Evolutionary conservation across 805 yeast species (phyloP), one percentile per base, ranked within the genome.

Genomic region (Tetrapisispora taiwanensis): DNA sequence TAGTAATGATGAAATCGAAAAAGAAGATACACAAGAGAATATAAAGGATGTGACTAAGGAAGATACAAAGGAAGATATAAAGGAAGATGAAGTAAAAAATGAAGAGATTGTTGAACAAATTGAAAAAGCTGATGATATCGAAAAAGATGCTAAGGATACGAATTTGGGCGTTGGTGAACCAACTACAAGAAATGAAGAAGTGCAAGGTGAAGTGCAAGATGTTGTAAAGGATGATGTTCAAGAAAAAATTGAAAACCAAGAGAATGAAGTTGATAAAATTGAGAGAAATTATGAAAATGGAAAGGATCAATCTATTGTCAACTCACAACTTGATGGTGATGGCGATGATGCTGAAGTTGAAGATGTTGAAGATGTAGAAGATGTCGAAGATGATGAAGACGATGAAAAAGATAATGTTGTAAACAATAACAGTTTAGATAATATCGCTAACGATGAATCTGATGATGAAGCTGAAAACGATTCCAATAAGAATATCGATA

Each of bases 261-360:
- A 17, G 3, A 9, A 18, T 52, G 52, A 33, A 41, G 53, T 47
- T 26, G 30, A 38, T 6, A 52, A 41, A 19, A 54, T 45, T 36
- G 52, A 47, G 15, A 44, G 43, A 30, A 61, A 55, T 28, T 41
- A 40, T 3, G 60, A 53, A 24, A 37, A 30, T 58, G 36, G 18
- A 10, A 51, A 38, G 30, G 44, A 3, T 50, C 50, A 30, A 22
- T 8, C 32, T 40, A 40, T 27, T 36, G 33, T 12, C 7, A 15
- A 6, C 5, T 24, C 26, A 6, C 31, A 37, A 3, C n/a, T 27
- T 4, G 44, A 42, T 22, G 33, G 39, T 9, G 48, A 43, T 26
- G 44, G 42, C 28, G 48, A 41, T 14, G 40, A 37, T 17, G 40
- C 40, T 2, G 40, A 37, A 37, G 40, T 37, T 4, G 40, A 37